Base-by-base conservation (phyloP, 768 basidiomycete genomes). In the Termitomyces sp. region DNA sequence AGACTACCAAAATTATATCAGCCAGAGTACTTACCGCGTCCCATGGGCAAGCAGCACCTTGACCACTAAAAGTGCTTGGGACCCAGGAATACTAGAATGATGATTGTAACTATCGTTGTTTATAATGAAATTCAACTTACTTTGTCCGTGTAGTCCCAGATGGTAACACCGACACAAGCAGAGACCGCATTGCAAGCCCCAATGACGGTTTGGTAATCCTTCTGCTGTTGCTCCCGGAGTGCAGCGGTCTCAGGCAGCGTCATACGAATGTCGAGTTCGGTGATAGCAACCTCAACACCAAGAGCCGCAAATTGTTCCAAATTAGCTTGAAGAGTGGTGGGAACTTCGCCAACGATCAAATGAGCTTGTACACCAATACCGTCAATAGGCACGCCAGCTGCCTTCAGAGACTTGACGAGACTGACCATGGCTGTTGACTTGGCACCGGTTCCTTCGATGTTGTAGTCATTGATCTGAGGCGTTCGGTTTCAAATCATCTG, bases 211-310 rank as follows among this genome's bases (percentile, higher is more conserved):
- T 77, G 69, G 61, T 85, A 87, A 65, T 87, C 85, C 53, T 70
- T 73, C 63, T 78, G 72, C 64, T 87, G 84, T 63, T 85, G 82
- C 37, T 69, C 73, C 37, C 81, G 71, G 37, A 79, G 71, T 2
- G 78, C 78, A 11, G 68, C 63, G 2, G 82, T 82, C 23, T 73
- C 75, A 17, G 84, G 85, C 17, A 81, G 69, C 11, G 75, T 75
- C 75, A 85, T 83, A 47, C 85, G 77, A 65, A 83, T 84, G 63
- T 87, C 86, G 47, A 88, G 76, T 65, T 87, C 86, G 2, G 86
- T 87, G 61, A 87, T 79, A 19, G 85, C 85, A 31, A 86, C 81
- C 62, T 87, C 86, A 35, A 88, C 72, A 5, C 86, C 85, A 27
- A 87, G 78, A 14, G 77, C 77, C 12, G 81, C 77, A 65, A 87